Evolutionary conservation across 768 basidiomycete genomes (phyloP), one percentile per base, ranked within the genome.

Genomic region (Boletus reticuloceps): DNA sequence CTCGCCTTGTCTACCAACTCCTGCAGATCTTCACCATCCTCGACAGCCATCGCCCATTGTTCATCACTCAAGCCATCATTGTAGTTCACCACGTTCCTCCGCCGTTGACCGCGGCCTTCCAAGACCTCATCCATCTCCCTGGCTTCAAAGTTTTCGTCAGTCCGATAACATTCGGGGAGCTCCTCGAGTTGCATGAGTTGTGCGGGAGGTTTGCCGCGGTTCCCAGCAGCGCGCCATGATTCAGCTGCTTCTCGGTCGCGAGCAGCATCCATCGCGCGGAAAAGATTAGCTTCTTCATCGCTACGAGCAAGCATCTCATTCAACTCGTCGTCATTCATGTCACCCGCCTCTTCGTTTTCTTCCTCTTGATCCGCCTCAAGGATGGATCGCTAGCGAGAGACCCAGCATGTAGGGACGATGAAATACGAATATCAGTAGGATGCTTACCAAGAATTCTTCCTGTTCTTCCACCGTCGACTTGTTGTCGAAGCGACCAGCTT

Each of bases 401-500:
- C 17, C 44, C 34, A 48, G 25, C 31, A 45, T 62, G 45, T 38
- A 47, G 43, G 47, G 40, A 40, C 5, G n/a, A 42, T 44, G 29
- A 29, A 29, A 16, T 17, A 12, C 5, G 6, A 14, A 38, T 42
- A 27, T 46, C 11, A 27, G 32, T 50, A 13, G 27, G 43, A 41
- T 53, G 14, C 87, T 61, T 64, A 93, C 91, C 75, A 98, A 74
- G 61, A 96, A 89, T 67, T 94, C 93, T 70, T 99, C 96, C 63
- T 97, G 94, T 70, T 99, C 97, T 69, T 96, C 94, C 61, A 94
- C 91, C 5, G 94, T 96, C 20, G 95, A 96, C 74, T 96, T 96
- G 75, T 98, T 96, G 71, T 99, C 97, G 75, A 98, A 98, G 44
- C 94, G 93, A 79, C 96, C 96, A 50, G 94, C 94, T 76, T 98